phyloP scores from a whole-genome alignment of 2,329 filamentous ascomycete genomes.

The Scedosporium boydii region DNA sequence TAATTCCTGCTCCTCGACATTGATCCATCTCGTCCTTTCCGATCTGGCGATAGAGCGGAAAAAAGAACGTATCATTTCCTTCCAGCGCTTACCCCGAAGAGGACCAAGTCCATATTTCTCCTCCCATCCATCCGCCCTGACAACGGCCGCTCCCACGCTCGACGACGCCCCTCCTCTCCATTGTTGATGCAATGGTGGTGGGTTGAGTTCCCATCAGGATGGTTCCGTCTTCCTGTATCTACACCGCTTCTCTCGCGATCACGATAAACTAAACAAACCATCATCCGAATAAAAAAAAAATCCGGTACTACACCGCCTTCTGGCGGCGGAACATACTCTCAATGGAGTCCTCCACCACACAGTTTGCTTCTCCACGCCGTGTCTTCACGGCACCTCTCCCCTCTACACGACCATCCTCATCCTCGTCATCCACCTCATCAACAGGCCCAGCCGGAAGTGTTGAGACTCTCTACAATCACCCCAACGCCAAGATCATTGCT shows the following conservation, averaged over 20 bases:
- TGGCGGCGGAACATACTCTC: not conserved
- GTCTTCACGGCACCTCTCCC: slow-evolving; percentile 28
- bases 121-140: not conserved
- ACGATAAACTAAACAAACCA: not conserved
- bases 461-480: slow-evolving; percentile 67
- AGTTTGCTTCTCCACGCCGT: slow-evolving; percentile 21
- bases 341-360: slow-evolving; percentile 8
- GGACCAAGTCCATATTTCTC: not conserved
- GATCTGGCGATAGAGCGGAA: not conserved
- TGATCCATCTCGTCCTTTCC: not conserved
- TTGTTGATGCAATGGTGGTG: not conserved
- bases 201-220: not conserved
- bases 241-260: not conserved
- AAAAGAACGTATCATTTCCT: not conserved
- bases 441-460: slow-evolving; percentile 27
- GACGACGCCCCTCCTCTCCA: not conserved
- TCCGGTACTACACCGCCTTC: not conserved
- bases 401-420: slow-evolving; percentile 13
- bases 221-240: not conserved
- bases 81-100: not conserved
- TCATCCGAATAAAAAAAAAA: not conserved
- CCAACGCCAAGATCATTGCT: slow-evolving; percentile 58
- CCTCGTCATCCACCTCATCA: slow-evolving; percentile 14
- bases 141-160: not conserved
- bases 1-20: not conserved